Conservation (phyloP, 148 eudicot genomes). For the Polygonum maritimum region DNA sequence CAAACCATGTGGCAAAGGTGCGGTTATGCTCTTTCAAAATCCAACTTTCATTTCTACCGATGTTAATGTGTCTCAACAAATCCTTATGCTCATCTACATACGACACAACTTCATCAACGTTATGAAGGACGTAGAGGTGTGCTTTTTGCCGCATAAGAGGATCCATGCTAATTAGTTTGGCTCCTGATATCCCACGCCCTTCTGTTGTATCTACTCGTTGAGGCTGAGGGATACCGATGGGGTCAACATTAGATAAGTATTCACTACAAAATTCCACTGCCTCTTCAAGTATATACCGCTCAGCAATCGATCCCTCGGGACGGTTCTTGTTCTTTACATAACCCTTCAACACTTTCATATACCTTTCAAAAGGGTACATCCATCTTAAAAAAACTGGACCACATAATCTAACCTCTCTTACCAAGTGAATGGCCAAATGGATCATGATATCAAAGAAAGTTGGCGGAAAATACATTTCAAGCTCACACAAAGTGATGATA, state of each 20-base stretch:
- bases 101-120: neutral
- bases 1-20: neutral
- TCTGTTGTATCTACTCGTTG: neutral
- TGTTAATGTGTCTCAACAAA: neutral
- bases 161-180: neutral
- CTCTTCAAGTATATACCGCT: neutral
- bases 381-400: too few species aligned
- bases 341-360: too few species aligned
- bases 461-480: neutral
- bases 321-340: neutral
- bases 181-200: neutral
- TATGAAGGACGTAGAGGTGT: neutral
- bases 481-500: neutral
- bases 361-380: too few species aligned
- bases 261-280: neutral
- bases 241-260: neutral
- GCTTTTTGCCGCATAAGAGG: neutral
- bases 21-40: neutral
- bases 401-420: too few species aligned
- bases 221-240: neutral
- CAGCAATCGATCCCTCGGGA: neutral
- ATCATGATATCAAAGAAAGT: neutral
- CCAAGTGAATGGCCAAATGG: too few species aligned
- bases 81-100: neutral
- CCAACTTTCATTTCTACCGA: neutral